Evolutionary conservation across 2,329 filamentous ascomycete species (phyloP).

Genomic region (Penicillium glabrum): DNA sequence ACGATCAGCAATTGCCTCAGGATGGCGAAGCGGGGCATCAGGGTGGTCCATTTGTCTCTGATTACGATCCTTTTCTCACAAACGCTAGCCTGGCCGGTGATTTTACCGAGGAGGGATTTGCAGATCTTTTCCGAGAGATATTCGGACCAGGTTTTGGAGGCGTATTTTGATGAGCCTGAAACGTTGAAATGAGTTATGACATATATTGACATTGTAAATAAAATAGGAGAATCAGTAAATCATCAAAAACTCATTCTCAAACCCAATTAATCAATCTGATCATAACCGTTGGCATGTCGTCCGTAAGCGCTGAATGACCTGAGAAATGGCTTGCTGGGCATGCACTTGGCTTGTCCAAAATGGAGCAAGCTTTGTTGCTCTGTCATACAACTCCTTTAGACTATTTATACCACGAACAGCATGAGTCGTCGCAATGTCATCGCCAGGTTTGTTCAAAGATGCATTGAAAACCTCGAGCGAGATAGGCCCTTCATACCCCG

Average conservation of each 20-base stretch:
- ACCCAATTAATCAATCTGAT: not conserved
- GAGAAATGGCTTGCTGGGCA: not conserved
- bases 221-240: not conserved
- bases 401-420: constrained; percentile 25
- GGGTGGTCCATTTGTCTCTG: constrained; percentile 5
- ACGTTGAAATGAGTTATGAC: not conserved
- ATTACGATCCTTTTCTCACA: constrained; percentile 24
- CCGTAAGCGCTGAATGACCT: constrained; percentile 2
- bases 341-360: constrained; percentile 20
- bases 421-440: constrained; percentile 22
- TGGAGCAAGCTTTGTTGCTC: constrained; percentile 15
- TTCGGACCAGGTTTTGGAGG: constrained; percentile 25
- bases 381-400: constrained; percentile 18
- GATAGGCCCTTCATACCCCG: constrained; percentile 31
- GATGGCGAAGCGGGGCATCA: not conserved
- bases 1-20: not conserved
- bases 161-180: constrained; percentile 7
- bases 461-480: constrained; percentile 36
- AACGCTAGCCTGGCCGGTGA: constrained; percentile 10
- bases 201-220: not conserved
- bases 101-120: constrained; percentile 20
- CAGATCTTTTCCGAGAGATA: constrained; percentile 27
- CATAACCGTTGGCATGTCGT: not conserved
- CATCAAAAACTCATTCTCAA: not conserved
- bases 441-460: constrained; percentile 24